Conservation (phyloP, 192 early-diverging fungal genomes). For the Coemansia sp. region DNA sequence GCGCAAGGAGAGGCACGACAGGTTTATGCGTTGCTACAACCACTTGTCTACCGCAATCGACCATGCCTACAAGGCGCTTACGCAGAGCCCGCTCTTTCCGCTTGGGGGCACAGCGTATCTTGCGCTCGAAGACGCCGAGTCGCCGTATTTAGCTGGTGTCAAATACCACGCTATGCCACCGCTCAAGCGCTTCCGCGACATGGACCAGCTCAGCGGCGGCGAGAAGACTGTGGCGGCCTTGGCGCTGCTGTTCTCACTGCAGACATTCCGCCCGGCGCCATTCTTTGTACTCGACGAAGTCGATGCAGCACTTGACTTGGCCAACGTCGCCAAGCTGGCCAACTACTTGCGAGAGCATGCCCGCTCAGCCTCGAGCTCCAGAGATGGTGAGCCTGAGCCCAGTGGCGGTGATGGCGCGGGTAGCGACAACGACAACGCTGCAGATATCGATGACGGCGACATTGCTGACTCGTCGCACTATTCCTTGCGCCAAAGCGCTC, state of each 20-base stretch:
- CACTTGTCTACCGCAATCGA: conserved; percentile 94
- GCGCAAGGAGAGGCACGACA: conserved; percentile 68
- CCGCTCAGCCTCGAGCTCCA: conserved; percentile 12
- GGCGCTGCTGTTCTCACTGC: conserved; percentile 96
- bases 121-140: conserved; percentile 89
- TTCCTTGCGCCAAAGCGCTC: conserved; percentile 40
- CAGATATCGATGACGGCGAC: conserved; percentile 2
- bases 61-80: conserved; percentile 94
- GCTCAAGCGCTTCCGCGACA: conserved; percentile 98
- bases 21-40: conserved; percentile 81
- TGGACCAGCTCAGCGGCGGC: conserved; percentile 98
- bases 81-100: conserved; percentile 79
- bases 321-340: conserved; percentile 92
- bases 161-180: conserved; percentile 99
- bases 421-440: conserved; percentile 10
- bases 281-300: conserved; percentile 99
- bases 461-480: conserved; percentile 22
- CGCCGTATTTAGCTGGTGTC: conserved; percentile 92
- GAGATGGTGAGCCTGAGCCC: conserved; percentile 6
- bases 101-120: conserved; percentile 94
- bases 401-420: conserved; percentile 11
- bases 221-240: conserved; percentile 98
- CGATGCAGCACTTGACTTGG: conserved; percentile 96
- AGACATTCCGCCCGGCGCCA: conserved; percentile 91
- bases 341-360: conserved; percentile 83